These are phyloP conservation scores for Moricandia arvensis DNA, from an alignment of 345 rosid genomes.

Conservation along the genomic window DNA sequence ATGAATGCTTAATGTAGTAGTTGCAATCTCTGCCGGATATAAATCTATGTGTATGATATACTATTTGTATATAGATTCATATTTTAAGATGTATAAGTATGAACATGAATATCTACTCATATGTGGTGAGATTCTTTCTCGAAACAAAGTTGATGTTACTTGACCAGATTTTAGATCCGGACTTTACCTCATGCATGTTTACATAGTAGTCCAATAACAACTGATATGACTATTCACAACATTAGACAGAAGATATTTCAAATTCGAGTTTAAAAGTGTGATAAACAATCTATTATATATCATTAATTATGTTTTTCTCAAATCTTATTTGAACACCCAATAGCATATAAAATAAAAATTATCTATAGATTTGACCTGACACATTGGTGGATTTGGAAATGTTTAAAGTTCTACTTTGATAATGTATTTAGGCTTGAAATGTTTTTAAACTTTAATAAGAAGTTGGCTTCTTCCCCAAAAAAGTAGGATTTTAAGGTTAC, in stretches of 20 bases:
- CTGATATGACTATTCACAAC: too few species aligned
- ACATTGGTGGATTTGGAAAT: background rate
- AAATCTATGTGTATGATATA: background rate
- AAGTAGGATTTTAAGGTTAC: conserved; percentile 31
- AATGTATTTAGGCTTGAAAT: conserved; percentile 6
- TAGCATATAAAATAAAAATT: too few species aligned
- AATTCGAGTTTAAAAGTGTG: too few species aligned
- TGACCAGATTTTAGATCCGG: too few species aligned
- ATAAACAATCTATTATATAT: too few species aligned
- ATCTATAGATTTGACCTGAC: conserved; percentile 9
- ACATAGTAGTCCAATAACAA: too few species aligned
- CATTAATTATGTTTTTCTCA: too few species aligned
- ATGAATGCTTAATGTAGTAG: conserved; percentile 9
- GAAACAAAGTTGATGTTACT: too few species aligned
- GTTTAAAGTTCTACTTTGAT: background rate
- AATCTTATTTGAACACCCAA: too few species aligned
- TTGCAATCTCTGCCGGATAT: background rate
- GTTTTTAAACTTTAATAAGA: background rate
- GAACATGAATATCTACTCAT: background rate
- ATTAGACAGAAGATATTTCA: too few species aligned
- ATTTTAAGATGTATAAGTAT: background rate
- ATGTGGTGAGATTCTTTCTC: too few species aligned
- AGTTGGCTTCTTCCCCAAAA: conserved; percentile 12
- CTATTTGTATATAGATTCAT: background rate
- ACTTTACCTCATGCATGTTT: too few species aligned